Conservation (phyloP, 1,284 basidiomycete species). For the Chalciporus sp. region DNA sequence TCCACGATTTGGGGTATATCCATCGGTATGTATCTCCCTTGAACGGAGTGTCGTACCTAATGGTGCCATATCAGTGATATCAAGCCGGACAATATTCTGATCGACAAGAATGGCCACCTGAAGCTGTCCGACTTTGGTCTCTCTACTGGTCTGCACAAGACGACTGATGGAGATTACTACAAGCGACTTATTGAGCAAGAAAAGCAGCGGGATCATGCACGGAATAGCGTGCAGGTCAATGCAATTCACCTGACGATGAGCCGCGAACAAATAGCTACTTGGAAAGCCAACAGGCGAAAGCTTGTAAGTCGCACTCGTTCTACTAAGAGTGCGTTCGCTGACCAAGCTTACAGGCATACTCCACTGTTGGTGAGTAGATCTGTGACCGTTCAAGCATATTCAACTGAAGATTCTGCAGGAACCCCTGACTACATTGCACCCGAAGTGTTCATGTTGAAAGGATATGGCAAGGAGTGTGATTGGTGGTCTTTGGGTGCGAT, state of each 20-base stretch:
- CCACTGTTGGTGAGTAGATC: constrained; percentile 81
- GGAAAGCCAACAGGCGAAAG: constrained; percentile 98
- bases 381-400: background rate
- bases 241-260: constrained; percentile 95
- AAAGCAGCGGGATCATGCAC: constrained; percentile 58
- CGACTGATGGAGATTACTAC: constrained; percentile 94
- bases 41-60: background rate
- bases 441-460: constrained; percentile 97
- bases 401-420: constrained; percentile 20
- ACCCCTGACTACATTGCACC: constrained; percentile 86
- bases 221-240: constrained; percentile 96
- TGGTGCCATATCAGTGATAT: constrained; percentile 71
- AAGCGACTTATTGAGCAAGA: constrained; percentile 80
- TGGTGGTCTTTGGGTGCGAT: constrained; percentile 99
- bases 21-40: constrained; percentile 74
- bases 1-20: constrained; percentile 98
- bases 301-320: constrained; percentile 55
- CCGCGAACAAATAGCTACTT: constrained; percentile 94
- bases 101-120: constrained; percentile 95
- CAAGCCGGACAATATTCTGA: constrained; percentile 98
- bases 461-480: constrained; percentile 98
- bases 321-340: constrained; percentile 1
- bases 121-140: constrained; percentile 98
- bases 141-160: constrained; percentile 97
- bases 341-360: constrained; percentile 75